Evolutionary conservation across 2,329 filamentous ascomycete genomes (phyloP), one percentile per base, ranked within the genome.

Genomic region (Cercospora canescens): DNA sequence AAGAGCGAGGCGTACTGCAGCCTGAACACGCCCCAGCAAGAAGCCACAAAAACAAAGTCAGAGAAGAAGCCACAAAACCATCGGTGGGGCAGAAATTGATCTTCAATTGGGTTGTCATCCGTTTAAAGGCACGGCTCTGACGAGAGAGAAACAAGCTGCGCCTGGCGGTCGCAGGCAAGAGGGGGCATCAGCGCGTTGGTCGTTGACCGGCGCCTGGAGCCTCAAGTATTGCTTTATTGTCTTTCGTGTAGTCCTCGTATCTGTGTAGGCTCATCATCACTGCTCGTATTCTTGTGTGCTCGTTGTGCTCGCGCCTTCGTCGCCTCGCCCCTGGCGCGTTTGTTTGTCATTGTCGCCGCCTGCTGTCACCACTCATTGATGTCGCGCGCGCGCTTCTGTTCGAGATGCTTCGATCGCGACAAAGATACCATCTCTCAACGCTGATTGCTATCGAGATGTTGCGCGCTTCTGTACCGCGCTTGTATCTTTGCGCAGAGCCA

Each of bases 41-140:
- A 56, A 56, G 28, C 28, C 32, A 5, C 32, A 56, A 18, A 21
- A 56, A 34, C 52, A 50, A 32, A 24, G 7, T 56, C 52, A 56
- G 52, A 30, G 30, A 56, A 56, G 52, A 56, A 56, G 52, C 52
- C 52, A 56, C 52, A 56, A 35, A 56, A 34, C 34, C 16, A 34
- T 56, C 28, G 34, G 52, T n/a, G 52, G 52, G 30, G 52, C 52
- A 35, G 28, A 32, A 56, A 56, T 56, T 24, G 16, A 56, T 32
- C 34, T 9, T n/a, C n/a, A n/a, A n/a, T n/a, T n/a, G n/a, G 52
- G 52, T 18, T 32, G 52, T 56, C 52, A 56, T 54, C 50, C 50
- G 50, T 54, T 54, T 54, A n/a, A 54, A 54, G 50, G 50, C 50
- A 54, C 50, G 50, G 50, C 52, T 56, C 26, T 56, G 28, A 34